Evolutionary conservation across 2,329 filamentous ascomycete genomes (phyloP), one percentile per base, ranked within the genome.

Genomic region (Microthyrium microscopicum): DNA sequence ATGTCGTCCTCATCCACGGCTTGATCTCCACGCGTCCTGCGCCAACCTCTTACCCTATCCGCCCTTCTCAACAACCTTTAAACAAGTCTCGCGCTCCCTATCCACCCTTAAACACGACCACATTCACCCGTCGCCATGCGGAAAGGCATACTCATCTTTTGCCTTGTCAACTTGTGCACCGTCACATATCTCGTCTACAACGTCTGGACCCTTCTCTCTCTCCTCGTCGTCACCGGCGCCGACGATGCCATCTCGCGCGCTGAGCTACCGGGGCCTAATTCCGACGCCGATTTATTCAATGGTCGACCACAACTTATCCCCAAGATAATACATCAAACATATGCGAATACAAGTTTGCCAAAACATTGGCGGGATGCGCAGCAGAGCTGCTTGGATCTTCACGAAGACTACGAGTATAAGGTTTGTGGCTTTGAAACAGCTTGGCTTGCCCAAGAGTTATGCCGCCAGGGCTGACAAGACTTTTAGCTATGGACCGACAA

Each of bases 301-400:
- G 65, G 66, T 40, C 59, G 62, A 30, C 58, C 60, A 29, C 63
- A 66, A 7, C 51, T 79, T 42, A 79, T 82, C 31, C 77, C 77
- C 30, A 79, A 77, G 55, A 81, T 82, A 47, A 78, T 82, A 36
- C 77, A 82, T 57, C 77, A 82, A 51, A 81, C 77, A 7, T 81
- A 80, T 54, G 70, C 70, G 46, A 81, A 79, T 49, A 68, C 74
- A 36, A 70, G 64, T 27, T 72, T 83, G 25, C 77, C 77, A 0
- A 58, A 57, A 29, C 66, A 73, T 34, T 83, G 78, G 78, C 55
- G 61, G 37, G 63, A 62, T 7, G 65, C 75, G 20, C 74, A 79
- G 43, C 58, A 71, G 53, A 74, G 64, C 44, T 83, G 78, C 55
- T 57, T 73, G 35, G 65, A 75, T 16, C 51, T 75, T 32, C 77